Evolutionary conservation across 441 rosid species (phyloP).

Genomic region (Eruca vesicaria): DNA sequence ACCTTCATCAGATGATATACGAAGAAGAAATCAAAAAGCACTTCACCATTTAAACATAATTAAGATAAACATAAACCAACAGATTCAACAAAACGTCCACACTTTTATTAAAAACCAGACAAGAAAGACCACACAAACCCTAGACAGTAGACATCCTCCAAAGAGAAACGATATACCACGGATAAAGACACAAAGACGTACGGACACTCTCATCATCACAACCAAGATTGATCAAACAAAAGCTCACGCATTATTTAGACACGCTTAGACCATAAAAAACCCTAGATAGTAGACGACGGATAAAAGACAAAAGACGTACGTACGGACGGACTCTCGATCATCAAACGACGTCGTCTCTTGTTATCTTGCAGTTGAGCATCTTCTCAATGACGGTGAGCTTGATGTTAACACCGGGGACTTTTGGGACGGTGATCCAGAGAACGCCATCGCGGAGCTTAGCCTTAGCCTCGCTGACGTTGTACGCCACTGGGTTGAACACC

Average conservation of each 20-base stretch:
- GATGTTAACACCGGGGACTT: background rate
- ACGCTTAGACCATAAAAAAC: too few species aligned
- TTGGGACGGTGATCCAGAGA: conserved; percentile 27
- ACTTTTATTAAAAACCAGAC: background rate
- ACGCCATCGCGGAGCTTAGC: conserved; percentile 24
- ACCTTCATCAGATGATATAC: background rate
- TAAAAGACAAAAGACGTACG: background rate
- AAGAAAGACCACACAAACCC: background rate
- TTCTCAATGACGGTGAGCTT: background rate
- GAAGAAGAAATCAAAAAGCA: background rate
- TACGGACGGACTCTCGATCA: background rate
- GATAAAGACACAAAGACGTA: background rate
- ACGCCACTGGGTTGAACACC: background rate
- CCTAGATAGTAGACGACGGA: too few species aligned
- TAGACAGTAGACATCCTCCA: background rate
- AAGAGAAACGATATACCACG: background rate
- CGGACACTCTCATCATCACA: background rate
- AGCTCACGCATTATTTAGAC: too few species aligned
- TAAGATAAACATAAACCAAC: background rate
- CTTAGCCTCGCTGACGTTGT: background rate
- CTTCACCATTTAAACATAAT: background rate
- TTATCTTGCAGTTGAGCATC: background rate
- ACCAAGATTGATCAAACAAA: too few species aligned
- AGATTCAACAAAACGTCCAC: background rate
- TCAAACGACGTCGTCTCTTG: background rate